Conservation (phyloP, 495 filamentous ascomycete genomes). For the Terfezia claveryi region DNA sequence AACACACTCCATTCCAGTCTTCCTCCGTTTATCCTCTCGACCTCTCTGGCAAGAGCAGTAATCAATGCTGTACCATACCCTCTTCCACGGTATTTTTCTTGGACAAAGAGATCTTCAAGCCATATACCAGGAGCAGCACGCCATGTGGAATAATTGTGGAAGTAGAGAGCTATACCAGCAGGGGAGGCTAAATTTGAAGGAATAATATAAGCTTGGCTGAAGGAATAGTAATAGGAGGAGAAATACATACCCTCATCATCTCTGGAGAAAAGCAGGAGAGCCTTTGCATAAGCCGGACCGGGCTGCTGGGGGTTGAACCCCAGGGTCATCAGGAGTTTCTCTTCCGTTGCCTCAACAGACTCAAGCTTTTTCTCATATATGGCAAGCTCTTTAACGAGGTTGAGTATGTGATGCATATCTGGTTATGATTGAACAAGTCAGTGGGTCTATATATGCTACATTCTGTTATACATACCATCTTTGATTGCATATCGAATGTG, state of each 20-base stretch:
- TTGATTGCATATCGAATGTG: not conserved
- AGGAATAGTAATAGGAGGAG: conserved; percentile 18
- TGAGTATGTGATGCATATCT: conserved; percentile 34
- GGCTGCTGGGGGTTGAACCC: conserved; percentile 37
- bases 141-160: conserved; percentile 69
- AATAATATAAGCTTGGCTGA: conserved; percentile 20
- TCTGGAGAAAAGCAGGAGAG: conserved; percentile 20
- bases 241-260: conserved; percentile 16
- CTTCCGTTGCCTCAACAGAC: conserved; percentile 57
- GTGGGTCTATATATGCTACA: not conserved
- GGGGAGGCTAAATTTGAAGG: conserved; percentile 26
- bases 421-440: not conserved
- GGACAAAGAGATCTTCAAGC: conserved; percentile 80
- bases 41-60: conserved; percentile 51
- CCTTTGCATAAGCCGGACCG: conserved; percentile 23
- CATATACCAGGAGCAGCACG: conserved; percentile 68
- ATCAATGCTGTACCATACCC: conserved; percentile 66
- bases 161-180: conserved; percentile 40
- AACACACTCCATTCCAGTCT: conserved; percentile 86
- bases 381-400: conserved; percentile 70
- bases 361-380: conserved; percentile 59
- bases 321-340: conserved; percentile 51
- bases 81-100: conserved; percentile 40
- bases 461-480: not conserved
- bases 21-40: conserved; percentile 44